These are phyloP conservation scores for Wallacemonas rigidus DNA, from an alignment of 208 protist genomes.

Conservation along the genomic window DNA sequence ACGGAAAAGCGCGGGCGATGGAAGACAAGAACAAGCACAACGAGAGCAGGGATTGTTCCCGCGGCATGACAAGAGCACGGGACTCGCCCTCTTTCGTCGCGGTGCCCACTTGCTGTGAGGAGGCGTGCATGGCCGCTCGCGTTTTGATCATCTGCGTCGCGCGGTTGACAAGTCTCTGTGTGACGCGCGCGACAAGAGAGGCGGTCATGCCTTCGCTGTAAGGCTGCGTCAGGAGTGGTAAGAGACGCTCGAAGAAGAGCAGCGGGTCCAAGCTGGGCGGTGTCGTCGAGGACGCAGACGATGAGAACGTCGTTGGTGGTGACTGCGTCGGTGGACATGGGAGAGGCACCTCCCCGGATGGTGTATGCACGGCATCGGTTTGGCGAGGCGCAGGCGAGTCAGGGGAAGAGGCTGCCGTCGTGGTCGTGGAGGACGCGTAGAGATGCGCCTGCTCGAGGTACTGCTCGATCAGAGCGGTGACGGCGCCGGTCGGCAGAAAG, in stretches of 20 bases:
- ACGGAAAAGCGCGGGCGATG: conserved; percentile 35
- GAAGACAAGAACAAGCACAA: conserved; percentile 50
- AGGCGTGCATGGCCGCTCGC: conserved; percentile 10
- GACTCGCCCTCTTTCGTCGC: conserved; percentile 18
- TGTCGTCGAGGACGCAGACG: background rate
- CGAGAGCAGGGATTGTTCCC: conserved; percentile 44
- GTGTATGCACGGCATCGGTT: background rate
- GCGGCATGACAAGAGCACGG: conserved; percentile 11
- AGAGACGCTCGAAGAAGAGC: conserved; percentile 19
- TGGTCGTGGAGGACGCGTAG: background rate
- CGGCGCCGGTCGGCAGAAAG: conserved; percentile 26
- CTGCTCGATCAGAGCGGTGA: conserved; percentile 22
- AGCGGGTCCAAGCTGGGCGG: conserved; percentile 17
- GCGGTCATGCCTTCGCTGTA: conserved; percentile 23
- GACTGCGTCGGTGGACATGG: too few relatives aligned
- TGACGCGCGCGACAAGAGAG: conserved; percentile 18
- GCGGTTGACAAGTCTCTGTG: conserved; percentile 32
- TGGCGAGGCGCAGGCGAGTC: background rate
- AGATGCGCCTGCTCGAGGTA: conserved; percentile 12
- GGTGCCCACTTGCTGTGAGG: conserved; percentile 2
- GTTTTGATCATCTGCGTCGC: conserved; percentile 24
- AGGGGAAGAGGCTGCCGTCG: background rate
- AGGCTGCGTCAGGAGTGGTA: conserved; percentile 34
- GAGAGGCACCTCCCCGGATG: too few relatives aligned
- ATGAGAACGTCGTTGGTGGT: too few relatives aligned